A percentile compares a stretch with the other conserved stretches of the same genome.
Evolutionary conservation across 225 moss, liverwort and hornwort genomes (phyloP).

Genomic region (Takakia lepidozioides): DNA sequence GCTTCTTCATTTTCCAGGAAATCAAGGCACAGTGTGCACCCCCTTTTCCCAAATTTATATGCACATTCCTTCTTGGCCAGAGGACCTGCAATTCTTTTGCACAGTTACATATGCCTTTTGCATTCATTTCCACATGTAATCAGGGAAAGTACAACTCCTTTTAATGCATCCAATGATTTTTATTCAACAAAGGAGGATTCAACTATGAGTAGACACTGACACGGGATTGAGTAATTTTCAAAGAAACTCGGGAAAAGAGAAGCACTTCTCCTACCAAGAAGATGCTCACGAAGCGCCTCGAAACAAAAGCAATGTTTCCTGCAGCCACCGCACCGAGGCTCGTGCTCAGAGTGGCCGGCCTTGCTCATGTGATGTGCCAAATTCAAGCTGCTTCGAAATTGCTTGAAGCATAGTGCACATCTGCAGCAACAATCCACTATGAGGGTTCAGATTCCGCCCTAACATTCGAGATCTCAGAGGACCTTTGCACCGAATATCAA

Average conservation of each 20-base stretch:
- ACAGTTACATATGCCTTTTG: no score
- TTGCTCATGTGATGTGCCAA: slow-evolving; percentile 40
- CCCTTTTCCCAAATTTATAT: slow-evolving; percentile 36
- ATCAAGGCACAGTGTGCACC: slow-evolving; percentile 37
- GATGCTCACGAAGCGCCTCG: slow-evolving; percentile 62
- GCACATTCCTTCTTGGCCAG: slow-evolving; percentile 54
- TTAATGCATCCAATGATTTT: neutral
- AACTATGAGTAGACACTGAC: neutral
- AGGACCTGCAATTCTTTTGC: slow-evolving; percentile 32
- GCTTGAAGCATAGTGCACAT: slow-evolving; percentile 57
- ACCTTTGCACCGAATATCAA: no score
- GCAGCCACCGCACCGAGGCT: slow-evolving; percentile 54
- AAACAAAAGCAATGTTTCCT: slow-evolving; percentile 57
- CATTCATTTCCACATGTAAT: no score
- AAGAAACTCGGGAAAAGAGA: neutral
- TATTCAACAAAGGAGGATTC: neutral
- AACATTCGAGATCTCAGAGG: no score
- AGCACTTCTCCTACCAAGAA: slow-evolving; percentile 25
- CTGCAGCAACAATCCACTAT: no score
- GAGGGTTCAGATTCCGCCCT: no score
- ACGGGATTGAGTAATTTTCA: neutral
- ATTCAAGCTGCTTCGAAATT: slow-evolving; percentile 26
- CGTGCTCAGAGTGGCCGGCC: slow-evolving; percentile 49
- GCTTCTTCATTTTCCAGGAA: slow-evolving; percentile 37
- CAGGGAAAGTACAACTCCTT: no score